Evolutionary conservation across 2,329 filamentous ascomycete genomes (phyloP).

Genomic region (Penicillium sp.): DNA sequence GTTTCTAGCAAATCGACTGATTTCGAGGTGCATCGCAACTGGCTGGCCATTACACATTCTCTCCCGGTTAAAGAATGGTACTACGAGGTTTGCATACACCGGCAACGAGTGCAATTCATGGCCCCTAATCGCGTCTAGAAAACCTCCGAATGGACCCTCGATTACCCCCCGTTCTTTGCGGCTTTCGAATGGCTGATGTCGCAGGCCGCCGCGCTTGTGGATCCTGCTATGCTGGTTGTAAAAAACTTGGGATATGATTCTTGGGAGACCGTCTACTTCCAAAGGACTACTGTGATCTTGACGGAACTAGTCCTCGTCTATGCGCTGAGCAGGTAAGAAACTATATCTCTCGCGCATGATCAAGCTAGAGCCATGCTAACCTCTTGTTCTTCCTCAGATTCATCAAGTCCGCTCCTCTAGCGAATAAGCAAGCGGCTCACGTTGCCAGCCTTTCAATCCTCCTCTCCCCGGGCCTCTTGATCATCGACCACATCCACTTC

Average conservation of each 20-base stretch:
- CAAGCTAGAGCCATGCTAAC: neutral
- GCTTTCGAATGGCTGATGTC: constrained; percentile 95
- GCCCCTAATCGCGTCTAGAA: constrained; percentile 58
- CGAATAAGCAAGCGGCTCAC: constrained; percentile 77
- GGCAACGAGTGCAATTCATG: neutral
- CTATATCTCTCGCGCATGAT: neutral
- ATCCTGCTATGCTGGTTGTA: constrained; percentile 81
- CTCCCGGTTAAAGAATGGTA: constrained; percentile 91
- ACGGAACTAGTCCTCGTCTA: constrained; percentile 85
- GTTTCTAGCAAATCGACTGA: constrained; percentile 88
- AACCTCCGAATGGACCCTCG: constrained; percentile 98
- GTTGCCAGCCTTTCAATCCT: constrained; percentile 87
- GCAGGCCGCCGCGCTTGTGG: constrained; percentile 75
- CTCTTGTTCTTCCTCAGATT: constrained; percentile 60
- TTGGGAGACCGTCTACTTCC: constrained; percentile 94
- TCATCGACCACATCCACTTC: constrained; percentile 98
- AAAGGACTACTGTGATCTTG: constrained; percentile 82
- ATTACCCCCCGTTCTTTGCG: constrained; percentile 98
- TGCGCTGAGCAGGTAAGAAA: constrained; percentile 73
- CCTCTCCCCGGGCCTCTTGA: constrained; percentile 88
- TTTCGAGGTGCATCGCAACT: constrained; percentile 98
- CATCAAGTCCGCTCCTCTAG: constrained; percentile 70
- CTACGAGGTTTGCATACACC: constrained; percentile 68
- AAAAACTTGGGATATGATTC: constrained; percentile 84
- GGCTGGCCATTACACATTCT: constrained; percentile 93